Evolutionary conservation across 768 basidiomycete species (phyloP).

Genomic region (Tubosaeta sp.): DNA sequence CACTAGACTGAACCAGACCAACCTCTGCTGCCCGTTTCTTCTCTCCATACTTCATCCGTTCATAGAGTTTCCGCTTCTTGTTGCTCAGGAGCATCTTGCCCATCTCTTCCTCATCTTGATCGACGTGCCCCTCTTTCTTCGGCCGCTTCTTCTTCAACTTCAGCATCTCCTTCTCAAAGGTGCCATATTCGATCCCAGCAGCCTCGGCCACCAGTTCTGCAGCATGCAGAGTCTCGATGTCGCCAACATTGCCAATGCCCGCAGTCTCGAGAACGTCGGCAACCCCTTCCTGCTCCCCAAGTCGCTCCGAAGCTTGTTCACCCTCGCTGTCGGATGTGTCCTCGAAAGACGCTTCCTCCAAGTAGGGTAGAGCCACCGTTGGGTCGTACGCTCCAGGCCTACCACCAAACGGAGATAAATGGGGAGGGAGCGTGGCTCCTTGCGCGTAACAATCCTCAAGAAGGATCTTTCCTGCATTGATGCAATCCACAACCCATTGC

Average conservation of each 20-base stretch:
- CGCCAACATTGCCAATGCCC: slow-evolving; percentile 36
- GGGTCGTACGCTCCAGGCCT: slow-evolving; percentile 75
- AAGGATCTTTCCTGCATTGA: slow-evolving; percentile 82
- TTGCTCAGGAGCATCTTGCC: slow-evolving; percentile 98
- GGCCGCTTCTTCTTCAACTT: slow-evolving; percentile 47
- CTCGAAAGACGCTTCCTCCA: slow-evolving; percentile 25
- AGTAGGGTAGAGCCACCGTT: slow-evolving; percentile 30
- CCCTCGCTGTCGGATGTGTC: slow-evolving; percentile 29
- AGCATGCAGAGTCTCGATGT: slow-evolving; percentile 68
- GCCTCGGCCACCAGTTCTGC: slow-evolving; percentile 93
- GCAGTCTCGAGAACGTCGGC: slow-evolving; percentile 27
- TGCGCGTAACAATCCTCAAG: slow-evolving; percentile 84
- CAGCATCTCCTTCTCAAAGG: slow-evolving; percentile 73
- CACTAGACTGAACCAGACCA: slow-evolving; percentile 25
- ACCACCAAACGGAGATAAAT: slow-evolving; percentile 93
- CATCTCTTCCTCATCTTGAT: slow-evolving; percentile 69
- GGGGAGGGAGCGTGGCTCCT: slow-evolving; percentile 85
- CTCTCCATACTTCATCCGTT: slow-evolving; percentile 87
- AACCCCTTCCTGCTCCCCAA: slow-evolving; percentile 25
- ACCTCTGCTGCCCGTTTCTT: slow-evolving; percentile 78
- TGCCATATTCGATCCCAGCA: slow-evolving; percentile 73
- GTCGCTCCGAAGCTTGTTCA: slow-evolving; percentile 20
- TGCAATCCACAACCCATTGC: slow-evolving; percentile 96
- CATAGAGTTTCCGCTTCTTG: slow-evolving; percentile 89
- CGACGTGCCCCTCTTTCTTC: slow-evolving; percentile 33